A percentile compares a stretch with the other conserved stretches of the same genome.
Conservation (phyloP, 768 basidiomycete species). For the Tephrocybe sp. region DNA sequence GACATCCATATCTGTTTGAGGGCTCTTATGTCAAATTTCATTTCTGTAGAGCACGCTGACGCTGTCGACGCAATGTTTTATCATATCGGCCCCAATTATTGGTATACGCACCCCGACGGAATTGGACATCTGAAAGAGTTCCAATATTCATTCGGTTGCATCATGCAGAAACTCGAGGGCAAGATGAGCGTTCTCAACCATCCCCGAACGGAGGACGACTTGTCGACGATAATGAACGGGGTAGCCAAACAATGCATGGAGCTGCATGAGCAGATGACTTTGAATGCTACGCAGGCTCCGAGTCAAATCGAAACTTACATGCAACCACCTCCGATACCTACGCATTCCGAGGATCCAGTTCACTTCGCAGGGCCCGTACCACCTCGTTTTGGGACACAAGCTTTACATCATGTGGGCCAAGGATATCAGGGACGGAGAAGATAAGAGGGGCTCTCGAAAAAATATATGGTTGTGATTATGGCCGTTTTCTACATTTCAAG, state of each 20-base stretch:
- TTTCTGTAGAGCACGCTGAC: slow-evolving; percentile 19
- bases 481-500: background rate
- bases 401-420: slow-evolving; percentile 3
- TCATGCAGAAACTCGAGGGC: slow-evolving; percentile 12
- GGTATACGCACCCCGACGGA: slow-evolving; percentile 16
- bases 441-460: background rate
- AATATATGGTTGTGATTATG: slow-evolving; percentile 9
- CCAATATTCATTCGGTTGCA: background rate
- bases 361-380: background rate
- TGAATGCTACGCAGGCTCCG: background rate
- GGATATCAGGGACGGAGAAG: background rate
- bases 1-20: slow-evolving; percentile 15
- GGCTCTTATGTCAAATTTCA: slow-evolving; percentile 14
- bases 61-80: slow-evolving; percentile 13
- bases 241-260: slow-evolving; percentile 6
- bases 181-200: slow-evolving; percentile 13
- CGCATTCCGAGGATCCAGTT: slow-evolving; percentile 1
- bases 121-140: slow-evolving; percentile 9
- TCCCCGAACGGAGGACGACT: slow-evolving; percentile 2
- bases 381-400: background rate
- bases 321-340: background rate
- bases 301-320: background rate
- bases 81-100: slow-evolving; percentile 14
- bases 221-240: slow-evolving; percentile 1
- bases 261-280: slow-evolving; percentile 5